Evolutionary conservation across 78 protist genomes (phyloP).

Genomic region (Pigoraptor vietnamica): DNA sequence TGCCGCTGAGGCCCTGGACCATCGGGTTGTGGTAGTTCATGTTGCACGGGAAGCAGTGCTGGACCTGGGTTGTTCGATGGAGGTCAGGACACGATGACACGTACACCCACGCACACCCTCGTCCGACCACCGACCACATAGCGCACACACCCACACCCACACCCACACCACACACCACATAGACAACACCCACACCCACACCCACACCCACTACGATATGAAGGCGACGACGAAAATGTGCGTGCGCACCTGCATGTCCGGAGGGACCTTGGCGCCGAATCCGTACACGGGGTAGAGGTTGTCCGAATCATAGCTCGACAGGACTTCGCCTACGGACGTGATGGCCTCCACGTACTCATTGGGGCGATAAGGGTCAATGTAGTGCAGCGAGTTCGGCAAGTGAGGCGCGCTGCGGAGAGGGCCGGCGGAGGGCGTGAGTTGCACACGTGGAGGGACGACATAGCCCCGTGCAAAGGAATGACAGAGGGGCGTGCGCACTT

Average conservation of each 20-base stretch:
- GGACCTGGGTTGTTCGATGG: too few species aligned
- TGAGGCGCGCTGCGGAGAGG: not conserved
- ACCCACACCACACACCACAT: too few species aligned
- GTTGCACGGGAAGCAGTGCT: constrained; percentile 50
- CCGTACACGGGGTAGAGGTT: constrained; percentile 68
- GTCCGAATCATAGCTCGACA: constrained; percentile 56
- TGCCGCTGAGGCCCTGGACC: constrained; percentile 18
- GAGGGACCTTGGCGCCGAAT: constrained; percentile 64
- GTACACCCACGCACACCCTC: too few species aligned
- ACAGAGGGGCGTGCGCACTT: too few species aligned
- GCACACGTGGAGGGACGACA: not conserved
- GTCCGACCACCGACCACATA: too few species aligned
- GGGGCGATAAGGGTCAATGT: constrained; percentile 9
- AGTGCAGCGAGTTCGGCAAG: constrained; percentile 1
- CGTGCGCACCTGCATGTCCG: constrained; percentile 27
- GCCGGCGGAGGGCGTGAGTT: not conserved
- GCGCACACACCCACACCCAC: too few species aligned
- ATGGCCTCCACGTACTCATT: constrained; percentile 40
- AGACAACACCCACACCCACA: too few species aligned
- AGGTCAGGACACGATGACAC: too few species aligned
- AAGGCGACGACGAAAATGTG: not conserved
- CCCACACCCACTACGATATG: too few species aligned
- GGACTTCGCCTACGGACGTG: constrained; percentile 19
- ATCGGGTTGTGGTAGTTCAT: not conserved
- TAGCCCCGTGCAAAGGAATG: too few species aligned